Evolutionary conservation across 345 rosid species (phyloP).

Genomic region (Cochlearia excelsa): DNA sequence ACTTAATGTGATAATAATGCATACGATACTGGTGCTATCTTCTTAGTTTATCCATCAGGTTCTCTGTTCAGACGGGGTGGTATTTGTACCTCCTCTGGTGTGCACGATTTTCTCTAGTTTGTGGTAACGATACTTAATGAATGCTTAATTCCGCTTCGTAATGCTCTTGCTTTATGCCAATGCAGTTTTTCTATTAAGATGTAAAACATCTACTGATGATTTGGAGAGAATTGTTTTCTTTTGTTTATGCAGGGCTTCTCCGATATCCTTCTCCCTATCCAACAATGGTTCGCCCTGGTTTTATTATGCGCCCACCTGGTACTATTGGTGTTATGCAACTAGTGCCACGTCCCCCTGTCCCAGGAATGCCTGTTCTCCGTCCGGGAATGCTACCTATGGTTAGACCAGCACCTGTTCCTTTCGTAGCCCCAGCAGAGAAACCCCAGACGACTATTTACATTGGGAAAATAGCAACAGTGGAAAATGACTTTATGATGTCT

Average conservation of each 20-base stretch:
- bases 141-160: conserved; percentile 30
- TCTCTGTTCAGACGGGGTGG: conserved; percentile 81
- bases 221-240: conserved; percentile 60
- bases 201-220: conserved; percentile 52
- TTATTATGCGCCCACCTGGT: conserved; percentile 85
- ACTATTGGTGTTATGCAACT: conserved; percentile 52
- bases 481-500: conserved; percentile 82
- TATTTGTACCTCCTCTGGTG: conserved; percentile 83
- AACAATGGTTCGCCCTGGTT: conserved; percentile 70
- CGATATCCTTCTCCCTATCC: conserved; percentile 77
- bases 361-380: conserved; percentile 71
- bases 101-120: conserved; percentile 56
- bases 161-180: conserved; percentile 28
- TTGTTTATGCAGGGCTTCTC: conserved; percentile 63
- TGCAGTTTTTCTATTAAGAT: conserved; percentile 29
- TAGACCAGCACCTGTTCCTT: conserved; percentile 67
- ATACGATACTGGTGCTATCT: conserved; percentile 56
- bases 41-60: conserved; percentile 85
- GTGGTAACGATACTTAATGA: conserved; percentile 73
- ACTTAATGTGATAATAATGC: conserved; percentile 41
- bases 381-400: conserved; percentile 61
- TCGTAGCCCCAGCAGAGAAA: conserved; percentile 69
- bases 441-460: conserved; percentile 95
- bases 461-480: conserved; percentile 92
- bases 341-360: conserved; percentile 62